These are phyloP conservation scores for Primulina huaijiensis DNA, from an alignment of 257 asterid genomes.

Conservation along the genomic window DNA sequence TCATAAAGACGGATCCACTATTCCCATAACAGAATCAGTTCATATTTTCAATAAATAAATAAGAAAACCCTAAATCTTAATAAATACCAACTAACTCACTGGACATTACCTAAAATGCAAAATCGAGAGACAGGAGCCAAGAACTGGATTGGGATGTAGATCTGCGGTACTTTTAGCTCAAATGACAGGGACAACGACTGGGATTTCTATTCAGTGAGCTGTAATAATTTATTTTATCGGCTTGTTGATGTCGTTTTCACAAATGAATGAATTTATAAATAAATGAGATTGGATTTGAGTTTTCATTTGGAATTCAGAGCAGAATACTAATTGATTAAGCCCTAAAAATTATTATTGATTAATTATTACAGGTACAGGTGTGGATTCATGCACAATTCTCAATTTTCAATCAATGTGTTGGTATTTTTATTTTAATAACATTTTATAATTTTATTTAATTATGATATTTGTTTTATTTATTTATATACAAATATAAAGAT, in stretches of 20 bases:
- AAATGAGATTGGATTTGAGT: no score
- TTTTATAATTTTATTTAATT: no score
- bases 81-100: slow-evolving; percentile 24
- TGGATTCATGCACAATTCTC: no score
- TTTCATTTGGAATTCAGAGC: no score
- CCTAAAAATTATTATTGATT: no score
- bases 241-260: not conserved
- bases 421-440: no score
- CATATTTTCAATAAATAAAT: not conserved
- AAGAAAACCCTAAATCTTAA: not conserved
- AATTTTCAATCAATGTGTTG: no score
- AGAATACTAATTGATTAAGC: no score
- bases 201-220: not conserved
- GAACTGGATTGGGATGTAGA: slow-evolving; percentile 48
- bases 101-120: slow-evolving; percentile 29
- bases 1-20: not conserved
- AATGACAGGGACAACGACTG: not conserved
- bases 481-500: no score
- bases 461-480: no score
- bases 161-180: slow-evolving; percentile 27
- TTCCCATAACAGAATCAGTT: slow-evolving; percentile 6
- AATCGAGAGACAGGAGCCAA: slow-evolving; percentile 19
- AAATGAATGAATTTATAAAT: no score
- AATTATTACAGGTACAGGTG: no score
- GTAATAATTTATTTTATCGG: not conserved